Base-by-base conservation (phyloP, 2,329 filamentous ascomycete species). In the Exophiala sideris region DNA sequence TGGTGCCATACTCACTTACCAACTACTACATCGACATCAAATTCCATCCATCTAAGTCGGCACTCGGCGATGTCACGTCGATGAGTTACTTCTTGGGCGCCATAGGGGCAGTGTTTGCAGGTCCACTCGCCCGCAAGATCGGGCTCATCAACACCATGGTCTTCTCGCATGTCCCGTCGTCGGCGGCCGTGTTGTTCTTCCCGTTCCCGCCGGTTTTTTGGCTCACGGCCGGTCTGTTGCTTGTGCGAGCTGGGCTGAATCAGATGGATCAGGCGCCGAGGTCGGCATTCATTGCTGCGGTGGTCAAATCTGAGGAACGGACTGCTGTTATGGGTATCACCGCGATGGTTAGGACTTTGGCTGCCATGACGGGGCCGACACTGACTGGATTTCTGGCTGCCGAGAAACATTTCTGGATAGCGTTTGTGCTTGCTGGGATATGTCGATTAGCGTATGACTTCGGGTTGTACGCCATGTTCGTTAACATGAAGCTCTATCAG, bases 311-410 rank as follows among this genome's bases (percentile, higher is more conserved):
- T 0, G 78, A 82, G 50, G 85, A 88, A 67, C 73, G 84, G 1
- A 88, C 85, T 0, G 84, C 83, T 0, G 83, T 85, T n/a, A 84
- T 87, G 82, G 85, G 85, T 10, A 84, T 88, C 60, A 86, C 83
- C 0, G 76, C 73, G 44, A 82, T 82, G 64, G 55, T 86, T 24
- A 73, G 83, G 5, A 87, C 83, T 0, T 63, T 87, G 9, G 81
- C 83, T 0, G 76, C 81, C 57, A 82, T 74, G 53, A 66, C 73
- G 0, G 76, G 82, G 0, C 82, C 82, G 0, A 78, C 71, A 1
- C 64, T 84, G 1, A 85, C 82, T 0, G 82, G 82, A 0, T 58
- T 78, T 0, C 66, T 85, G 11, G 82, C 82, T 0, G 77, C 75
- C 3, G 73, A 67, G 16, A 68, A 78, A 10, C 68, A 69, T 8